Base-by-base conservation (phyloP, 2,329 filamentous ascomycete genomes). In the Aspergillus flavus region DNA sequence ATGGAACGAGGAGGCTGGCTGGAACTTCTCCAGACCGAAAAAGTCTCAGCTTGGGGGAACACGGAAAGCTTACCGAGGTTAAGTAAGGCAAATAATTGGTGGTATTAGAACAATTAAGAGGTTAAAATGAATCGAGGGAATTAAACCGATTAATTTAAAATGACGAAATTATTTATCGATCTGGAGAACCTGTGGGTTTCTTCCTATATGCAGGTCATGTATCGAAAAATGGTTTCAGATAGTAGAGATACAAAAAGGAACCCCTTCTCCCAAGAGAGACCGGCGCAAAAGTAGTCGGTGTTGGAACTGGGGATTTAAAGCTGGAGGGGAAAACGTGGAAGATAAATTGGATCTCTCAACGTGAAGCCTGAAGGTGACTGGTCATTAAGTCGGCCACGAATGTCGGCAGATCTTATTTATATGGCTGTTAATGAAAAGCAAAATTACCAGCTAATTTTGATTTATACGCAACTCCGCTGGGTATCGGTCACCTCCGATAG, bases 401-500 rank as follows among this genome's bases (percentile, higher is more conserved):
- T 55, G 57, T 58, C 57, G 57, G 57, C 57, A 58, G 45, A 55
- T 55, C 32, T 55, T 55, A 55, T 55, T 55, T 55, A 55, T 55
- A 55, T 55, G 14, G 7, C 21, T 48, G 21, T 34, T 55, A 21
- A 21, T 28, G 39, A 55, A 55, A 30, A 19, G 21, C 39, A 41
- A 59, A 50, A 32, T 48, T 16, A 23, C 45, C 45, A 41, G 46
- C 45, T 53, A 28, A 26, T 59, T 34, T 46, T 6, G 32, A 7
- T 43, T 43, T 23, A 46, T 46, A 11, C 28, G 9, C 5, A 32
- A n/a, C 39, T 45, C 61, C 56, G 52, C 26, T 32, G 28, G 46
- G 28, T 41, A 43, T 66, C 67, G 67, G 67, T 61, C 61, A 65
- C 53, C 66, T 67, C 67, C 67, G 67, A 69, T 59, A 30, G 57